A percentile compares a stretch with the other conserved stretches of the same genome.
Evolutionary conservation across 164 flowering plant genomes (phyloP).

Genomic region (Stephania yunnanensis): DNA sequence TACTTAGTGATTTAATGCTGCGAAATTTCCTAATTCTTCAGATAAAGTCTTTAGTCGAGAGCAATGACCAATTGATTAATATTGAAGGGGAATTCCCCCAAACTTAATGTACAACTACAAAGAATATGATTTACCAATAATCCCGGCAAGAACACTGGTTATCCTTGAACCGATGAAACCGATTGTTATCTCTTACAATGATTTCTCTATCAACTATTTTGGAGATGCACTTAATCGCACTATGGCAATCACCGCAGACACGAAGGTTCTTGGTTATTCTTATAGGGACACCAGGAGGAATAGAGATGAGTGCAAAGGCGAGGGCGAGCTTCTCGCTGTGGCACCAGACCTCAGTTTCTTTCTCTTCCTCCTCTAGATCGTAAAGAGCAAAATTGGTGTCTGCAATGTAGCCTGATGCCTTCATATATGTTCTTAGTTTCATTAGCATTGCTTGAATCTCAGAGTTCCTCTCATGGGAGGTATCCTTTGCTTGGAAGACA

Average conservation of each 20-base stretch:
- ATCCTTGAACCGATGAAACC: conserved; percentile 59
- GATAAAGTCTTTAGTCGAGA: no score
- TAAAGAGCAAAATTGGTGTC: conserved; percentile 57
- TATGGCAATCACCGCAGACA: conserved; percentile 78
- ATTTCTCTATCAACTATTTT: conserved; percentile 58
- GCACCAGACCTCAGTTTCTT: conserved; percentile 53
- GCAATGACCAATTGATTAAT: background rate
- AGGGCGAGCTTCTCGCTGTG: conserved; percentile 86
- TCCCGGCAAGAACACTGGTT: conserved; percentile 66
- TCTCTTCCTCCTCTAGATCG: conserved; percentile 82
- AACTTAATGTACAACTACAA: background rate
- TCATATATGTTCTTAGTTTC: conserved; percentile 45
- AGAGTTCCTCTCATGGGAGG: conserved; percentile 43
- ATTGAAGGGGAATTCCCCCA: background rate
- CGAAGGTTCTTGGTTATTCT: conserved; percentile 77
- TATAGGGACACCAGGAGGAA: conserved; percentile 61
- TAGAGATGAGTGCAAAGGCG: conserved; percentile 60
- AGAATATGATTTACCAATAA: conserved; percentile 52
- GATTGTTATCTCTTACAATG: conserved; percentile 63
- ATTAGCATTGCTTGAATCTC: conserved; percentile 58
- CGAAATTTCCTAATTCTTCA: no score
- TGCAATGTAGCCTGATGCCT: conserved; percentile 58
- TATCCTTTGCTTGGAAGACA: conserved; percentile 72
- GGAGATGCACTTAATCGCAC: conserved; percentile 61
- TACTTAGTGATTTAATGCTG: no score